Percentiles rank a stretch among this genome's conserved stretches.
Conservation (phyloP, 257 asterid genomes). For the Nicotiana sylvestris region DNA sequence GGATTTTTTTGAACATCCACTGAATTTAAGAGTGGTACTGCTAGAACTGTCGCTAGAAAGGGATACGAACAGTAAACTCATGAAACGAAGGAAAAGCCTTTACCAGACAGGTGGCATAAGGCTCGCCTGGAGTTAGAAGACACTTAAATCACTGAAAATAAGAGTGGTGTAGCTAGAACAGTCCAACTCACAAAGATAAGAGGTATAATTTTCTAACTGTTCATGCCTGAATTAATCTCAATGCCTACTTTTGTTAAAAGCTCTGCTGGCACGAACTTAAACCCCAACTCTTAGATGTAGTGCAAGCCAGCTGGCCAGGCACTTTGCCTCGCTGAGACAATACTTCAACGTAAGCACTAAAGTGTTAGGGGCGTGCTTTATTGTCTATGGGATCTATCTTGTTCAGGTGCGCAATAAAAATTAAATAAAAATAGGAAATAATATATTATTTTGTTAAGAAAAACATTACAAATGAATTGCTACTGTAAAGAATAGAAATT, state of each 20-base stretch:
- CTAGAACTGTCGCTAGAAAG: not conserved
- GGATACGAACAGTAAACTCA: not conserved
- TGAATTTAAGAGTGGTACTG: not conserved
- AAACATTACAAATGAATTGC: not conserved
- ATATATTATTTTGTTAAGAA: not conserved
- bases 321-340: not conserved
- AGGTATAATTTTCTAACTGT: not conserved
- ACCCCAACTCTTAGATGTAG: not conserved
- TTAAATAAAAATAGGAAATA: not conserved
- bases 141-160: not conserved
- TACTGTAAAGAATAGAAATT: not conserved
- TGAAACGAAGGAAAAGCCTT: not conserved
- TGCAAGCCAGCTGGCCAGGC: not conserved
- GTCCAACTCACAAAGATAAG: not conserved
- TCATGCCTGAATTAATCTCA: not conserved
- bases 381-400: not conserved
- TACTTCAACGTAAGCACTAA: not conserved
- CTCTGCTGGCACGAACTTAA: not conserved
- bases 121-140: not conserved
- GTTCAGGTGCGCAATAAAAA: not conserved
- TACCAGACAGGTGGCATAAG: not conserved
- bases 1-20: not conserved
- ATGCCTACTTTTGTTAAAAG: not conserved
- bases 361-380: not conserved
- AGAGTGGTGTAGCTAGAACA: not conserved